phyloP scores from a whole-genome alignment of 169 alveolate species.

The Eimeria praecox region DNA sequence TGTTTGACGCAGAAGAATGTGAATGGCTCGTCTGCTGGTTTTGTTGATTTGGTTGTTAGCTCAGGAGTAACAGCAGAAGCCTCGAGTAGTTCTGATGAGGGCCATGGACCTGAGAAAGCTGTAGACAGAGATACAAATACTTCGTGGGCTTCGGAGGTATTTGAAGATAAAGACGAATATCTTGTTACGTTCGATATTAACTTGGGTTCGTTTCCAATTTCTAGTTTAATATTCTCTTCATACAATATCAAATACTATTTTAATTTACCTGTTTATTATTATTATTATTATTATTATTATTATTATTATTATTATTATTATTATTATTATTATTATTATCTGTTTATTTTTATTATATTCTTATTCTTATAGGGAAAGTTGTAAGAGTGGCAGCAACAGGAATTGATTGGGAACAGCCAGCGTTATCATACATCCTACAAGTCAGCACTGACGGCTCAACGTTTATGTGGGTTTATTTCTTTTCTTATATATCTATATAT shows the following conservation, averaged over 20 bases:
- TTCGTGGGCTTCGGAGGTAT: constrained; percentile 94
- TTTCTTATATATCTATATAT: background rate
- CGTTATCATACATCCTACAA: constrained; percentile 90
- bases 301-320: background rate
- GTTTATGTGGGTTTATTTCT: constrained; percentile 81
- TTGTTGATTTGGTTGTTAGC: constrained; percentile 88
- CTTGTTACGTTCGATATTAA: constrained; percentile 86
- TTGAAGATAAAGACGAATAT: constrained; percentile 88
- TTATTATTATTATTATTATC: too few relatives aligned
- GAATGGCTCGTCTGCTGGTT: constrained; percentile 89
- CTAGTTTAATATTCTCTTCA: too few relatives aligned
- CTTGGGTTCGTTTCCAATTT: constrained; percentile 84
- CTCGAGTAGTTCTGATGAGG: constrained; percentile 81
- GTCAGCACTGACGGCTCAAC: constrained; percentile 90
- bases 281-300: background rate
- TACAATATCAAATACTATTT: too few relatives aligned
- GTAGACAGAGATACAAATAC: constrained; percentile 92
- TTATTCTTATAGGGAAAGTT: constrained; percentile 55
- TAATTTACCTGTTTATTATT: too few relatives aligned
- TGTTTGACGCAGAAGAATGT: constrained; percentile 91
- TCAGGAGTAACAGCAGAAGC: constrained; percentile 83
- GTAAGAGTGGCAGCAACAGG: constrained; percentile 87
- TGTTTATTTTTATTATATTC: too few relatives aligned
- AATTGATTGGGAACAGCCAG: constrained; percentile 95
- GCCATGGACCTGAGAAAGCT: constrained; percentile 88